Evolutionary conservation across 306 rosid species (phyloP).

Genomic region (Nissolia schottii): DNA sequence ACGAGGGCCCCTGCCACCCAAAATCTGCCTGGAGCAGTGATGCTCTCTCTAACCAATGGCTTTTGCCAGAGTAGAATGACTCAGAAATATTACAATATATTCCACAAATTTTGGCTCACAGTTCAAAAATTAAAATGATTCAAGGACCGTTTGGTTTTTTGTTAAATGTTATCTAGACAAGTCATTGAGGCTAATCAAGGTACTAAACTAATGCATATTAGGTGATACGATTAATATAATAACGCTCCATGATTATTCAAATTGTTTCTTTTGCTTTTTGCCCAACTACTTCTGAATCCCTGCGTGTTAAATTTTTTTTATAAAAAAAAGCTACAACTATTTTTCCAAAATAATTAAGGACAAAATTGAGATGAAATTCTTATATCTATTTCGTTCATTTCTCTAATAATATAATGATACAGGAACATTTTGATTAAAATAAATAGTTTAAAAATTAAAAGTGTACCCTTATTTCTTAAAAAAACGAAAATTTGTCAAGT

Average conservation of each 20-base stretch:
- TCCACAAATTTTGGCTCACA: neutral
- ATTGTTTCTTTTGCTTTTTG: neutral
- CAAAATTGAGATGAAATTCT: no score
- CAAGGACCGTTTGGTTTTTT: conserved; percentile 12
- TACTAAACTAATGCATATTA: conserved; percentile 30
- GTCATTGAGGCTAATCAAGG: conserved; percentile 25
- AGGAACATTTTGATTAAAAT: no score
- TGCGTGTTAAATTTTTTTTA: no score
- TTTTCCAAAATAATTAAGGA: no score
- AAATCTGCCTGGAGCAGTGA: conserved; percentile 17
- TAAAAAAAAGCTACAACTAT: neutral
- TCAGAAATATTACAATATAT: conserved; percentile 8
- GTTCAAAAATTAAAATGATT: neutral
- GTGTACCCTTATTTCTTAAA: no score
- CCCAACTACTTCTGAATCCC: neutral
- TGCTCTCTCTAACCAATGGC: conserved; percentile 3
- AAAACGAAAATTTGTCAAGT: no score
- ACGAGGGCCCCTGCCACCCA: conserved; percentile 35
- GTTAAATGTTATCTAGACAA: conserved; percentile 40
- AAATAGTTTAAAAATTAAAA: no score
- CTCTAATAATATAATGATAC: no score
- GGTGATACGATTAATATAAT: conserved; percentile 19
- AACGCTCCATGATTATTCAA: neutral
- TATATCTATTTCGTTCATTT: no score
- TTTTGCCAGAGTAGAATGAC: conserved; percentile 37